Evolutionary conservation across 2,329 filamentous ascomycete genomes (phyloP).

Genomic region (Eutypa lata): DNA sequence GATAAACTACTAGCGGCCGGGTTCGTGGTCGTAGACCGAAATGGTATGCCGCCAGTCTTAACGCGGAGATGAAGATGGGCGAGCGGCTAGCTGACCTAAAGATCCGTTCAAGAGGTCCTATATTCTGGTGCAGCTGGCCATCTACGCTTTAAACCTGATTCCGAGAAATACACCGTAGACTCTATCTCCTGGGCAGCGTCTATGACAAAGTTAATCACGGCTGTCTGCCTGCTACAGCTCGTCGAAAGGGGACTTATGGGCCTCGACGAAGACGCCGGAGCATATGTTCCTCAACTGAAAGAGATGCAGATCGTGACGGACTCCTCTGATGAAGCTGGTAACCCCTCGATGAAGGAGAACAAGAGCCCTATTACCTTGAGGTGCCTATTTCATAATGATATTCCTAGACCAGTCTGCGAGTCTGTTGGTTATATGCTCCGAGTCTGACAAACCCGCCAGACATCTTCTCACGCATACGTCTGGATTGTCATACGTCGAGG

Average conservation of each 20-base stretch:
- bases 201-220: slow-evolving; percentile 41
- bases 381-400: slow-evolving; percentile 2
- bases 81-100: neutral
- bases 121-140: slow-evolving; percentile 3
- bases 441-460: neutral
- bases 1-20: neutral
- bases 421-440: neutral
- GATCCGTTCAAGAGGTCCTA: neutral
- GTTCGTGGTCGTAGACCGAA: neutral
- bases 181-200: slow-evolving; percentile 38
- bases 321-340: slow-evolving; percentile 32
- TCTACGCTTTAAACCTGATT: slow-evolving; percentile 17
- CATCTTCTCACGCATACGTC: slow-evolving; percentile 48
- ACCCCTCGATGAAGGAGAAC: slow-evolving; percentile 36
- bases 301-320: slow-evolving; percentile 32
- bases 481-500: slow-evolving; percentile 43
- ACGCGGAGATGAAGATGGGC: neutral
- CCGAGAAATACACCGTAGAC: slow-evolving; percentile 27
- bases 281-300: slow-evolving; percentile 31
- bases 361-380: slow-evolving; percentile 35
- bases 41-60: neutral
- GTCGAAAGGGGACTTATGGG: slow-evolving; percentile 32
- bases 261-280: slow-evolving; percentile 36
- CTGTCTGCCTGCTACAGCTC: slow-evolving; percentile 36
- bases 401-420: too few species aligned